phyloP scores from a whole-genome alignment of 2,329 filamentous ascomycete species.

The Albifimbria verrucaria region DNA sequence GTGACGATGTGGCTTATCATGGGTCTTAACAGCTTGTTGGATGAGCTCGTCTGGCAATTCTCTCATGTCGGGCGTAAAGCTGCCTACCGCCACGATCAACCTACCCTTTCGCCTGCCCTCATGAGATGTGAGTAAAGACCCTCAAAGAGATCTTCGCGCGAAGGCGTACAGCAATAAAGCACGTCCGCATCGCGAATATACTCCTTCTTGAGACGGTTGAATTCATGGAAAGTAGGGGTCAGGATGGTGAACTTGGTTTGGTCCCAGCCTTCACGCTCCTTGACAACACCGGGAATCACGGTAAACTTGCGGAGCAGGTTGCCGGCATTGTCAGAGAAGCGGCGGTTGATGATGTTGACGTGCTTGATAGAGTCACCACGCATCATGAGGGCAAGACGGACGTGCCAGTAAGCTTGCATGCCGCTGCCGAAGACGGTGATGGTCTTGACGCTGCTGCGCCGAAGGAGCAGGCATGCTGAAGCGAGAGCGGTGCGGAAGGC shows the following conservation, averaged over 20 bases:
- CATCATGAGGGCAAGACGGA: slow-evolving; percentile 76
- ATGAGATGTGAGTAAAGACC: slow-evolving; percentile 65
- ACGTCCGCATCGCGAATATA: slow-evolving; percentile 71
- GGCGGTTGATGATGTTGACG: slow-evolving; percentile 79
- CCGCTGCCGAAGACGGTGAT: slow-evolving; percentile 85
- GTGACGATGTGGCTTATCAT: slow-evolving; percentile 48
- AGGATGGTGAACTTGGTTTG: slow-evolving; percentile 65
- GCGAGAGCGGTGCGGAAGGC: slow-evolving; percentile 77
- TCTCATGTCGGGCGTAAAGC: slow-evolving; percentile 68
- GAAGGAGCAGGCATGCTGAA: slow-evolving; percentile 62
- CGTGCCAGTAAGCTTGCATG: slow-evolving; percentile 91
- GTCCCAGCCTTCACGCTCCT: slow-evolving; percentile 58
- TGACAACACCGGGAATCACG: slow-evolving; percentile 37
- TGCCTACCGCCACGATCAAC: slow-evolving; percentile 70
- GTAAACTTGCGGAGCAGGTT: slow-evolving; percentile 48
- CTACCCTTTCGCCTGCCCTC: slow-evolving; percentile 68
- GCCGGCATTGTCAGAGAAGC: slow-evolving; percentile 57
- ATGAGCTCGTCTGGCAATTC: slow-evolving; percentile 80
- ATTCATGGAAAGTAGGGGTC: slow-evolving; percentile 70
- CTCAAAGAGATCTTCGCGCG: slow-evolving; percentile 73
- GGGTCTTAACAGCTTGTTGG: slow-evolving; percentile 52
- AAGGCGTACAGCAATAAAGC: slow-evolving; percentile 87
- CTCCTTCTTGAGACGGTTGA: slow-evolving; percentile 62
- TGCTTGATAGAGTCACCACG: slow-evolving; percentile 68
- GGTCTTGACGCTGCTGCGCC: slow-evolving; percentile 68